phyloP scores from a whole-genome alignment of 179 eudicot species.

The Carnegiea gigantea region DNA sequence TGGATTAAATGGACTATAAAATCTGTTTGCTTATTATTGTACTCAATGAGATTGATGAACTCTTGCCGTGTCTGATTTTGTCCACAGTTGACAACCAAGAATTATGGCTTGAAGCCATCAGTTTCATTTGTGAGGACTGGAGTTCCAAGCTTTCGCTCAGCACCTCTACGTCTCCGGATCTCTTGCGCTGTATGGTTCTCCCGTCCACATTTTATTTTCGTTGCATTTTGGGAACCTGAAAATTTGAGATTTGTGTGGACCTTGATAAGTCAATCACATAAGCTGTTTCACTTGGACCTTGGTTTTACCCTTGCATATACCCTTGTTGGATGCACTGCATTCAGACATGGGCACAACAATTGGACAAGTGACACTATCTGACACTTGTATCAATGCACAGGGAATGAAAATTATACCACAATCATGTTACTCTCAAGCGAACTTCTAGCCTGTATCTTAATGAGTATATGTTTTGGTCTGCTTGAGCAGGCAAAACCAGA shows the following conservation, averaged over 20 bases:
- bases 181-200: slow-evolving; percentile 40
- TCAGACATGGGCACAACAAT: not conserved
- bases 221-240: not conserved
- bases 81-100: slow-evolving; percentile 33
- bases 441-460: not conserved
- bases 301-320: not conserved
- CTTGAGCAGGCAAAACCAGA: slow-evolving; percentile 41
- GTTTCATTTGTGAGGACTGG: slow-evolving; percentile 34
- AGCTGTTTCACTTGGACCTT: not conserved
- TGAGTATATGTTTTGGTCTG: not conserved
- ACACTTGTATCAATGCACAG: too few species aligned
- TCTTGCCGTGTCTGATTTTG: not conserved
- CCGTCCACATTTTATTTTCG: not conserved
- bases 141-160: slow-evolving; percentile 14
- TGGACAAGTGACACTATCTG: not conserved
- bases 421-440: not conserved
- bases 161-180: slow-evolving; percentile 33
- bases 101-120: slow-evolving; percentile 27
- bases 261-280: not conserved
- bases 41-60: not conserved
- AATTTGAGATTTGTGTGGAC: not conserved
- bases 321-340: not conserved
- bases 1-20: not conserved
- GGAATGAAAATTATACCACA: not conserved
- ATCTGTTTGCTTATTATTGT: not conserved